A percentile compares a stretch with the other conserved stretches of the same genome.
phyloP scores from a whole-genome alignment of 176 grass and related monocot species.

The Zea luxurians region DNA sequence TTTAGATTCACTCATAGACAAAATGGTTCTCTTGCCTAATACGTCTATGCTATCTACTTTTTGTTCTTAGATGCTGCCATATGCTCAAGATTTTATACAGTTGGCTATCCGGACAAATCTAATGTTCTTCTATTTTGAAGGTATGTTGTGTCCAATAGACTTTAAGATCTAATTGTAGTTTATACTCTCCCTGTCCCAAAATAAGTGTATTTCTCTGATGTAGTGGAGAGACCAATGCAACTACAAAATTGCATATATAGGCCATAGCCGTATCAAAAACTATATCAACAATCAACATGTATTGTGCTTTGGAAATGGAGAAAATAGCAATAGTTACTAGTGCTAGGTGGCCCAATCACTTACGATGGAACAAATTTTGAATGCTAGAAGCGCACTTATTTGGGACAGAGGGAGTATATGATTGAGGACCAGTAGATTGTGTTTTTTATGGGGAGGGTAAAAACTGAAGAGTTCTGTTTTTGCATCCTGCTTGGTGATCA shows the following conservation, averaged over 20 bases:
- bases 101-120: slow-evolving; percentile 84
- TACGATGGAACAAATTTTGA: too few species aligned
- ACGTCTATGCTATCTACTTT: slow-evolving; percentile 8
- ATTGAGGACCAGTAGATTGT: not conserved
- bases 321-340: too few species aligned
- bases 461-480: slow-evolving; percentile 8
- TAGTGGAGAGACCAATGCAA: too few species aligned
- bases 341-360: too few species aligned
- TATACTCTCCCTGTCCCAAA: too few species aligned
- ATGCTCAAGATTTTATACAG: slow-evolving; percentile 82
- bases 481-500: not conserved
- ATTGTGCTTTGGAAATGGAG: too few species aligned
- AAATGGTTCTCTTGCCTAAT: slow-evolving; percentile 36
- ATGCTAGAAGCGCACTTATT: too few species aligned
- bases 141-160: slow-evolving; percentile 37
- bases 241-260: too few species aligned
- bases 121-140: slow-evolving; percentile 99
- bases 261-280: too few species aligned
- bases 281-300: too few species aligned
- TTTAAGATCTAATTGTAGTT: not conserved
- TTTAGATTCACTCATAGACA: slow-evolving; percentile 10
- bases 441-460: not conserved
- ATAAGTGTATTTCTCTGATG: too few species aligned
- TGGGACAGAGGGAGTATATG: not conserved
- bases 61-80: slow-evolving; percentile 67